phyloP scores from a whole-genome alignment of 208 protist genomes.

The Leishmania gerbilli region DNA sequence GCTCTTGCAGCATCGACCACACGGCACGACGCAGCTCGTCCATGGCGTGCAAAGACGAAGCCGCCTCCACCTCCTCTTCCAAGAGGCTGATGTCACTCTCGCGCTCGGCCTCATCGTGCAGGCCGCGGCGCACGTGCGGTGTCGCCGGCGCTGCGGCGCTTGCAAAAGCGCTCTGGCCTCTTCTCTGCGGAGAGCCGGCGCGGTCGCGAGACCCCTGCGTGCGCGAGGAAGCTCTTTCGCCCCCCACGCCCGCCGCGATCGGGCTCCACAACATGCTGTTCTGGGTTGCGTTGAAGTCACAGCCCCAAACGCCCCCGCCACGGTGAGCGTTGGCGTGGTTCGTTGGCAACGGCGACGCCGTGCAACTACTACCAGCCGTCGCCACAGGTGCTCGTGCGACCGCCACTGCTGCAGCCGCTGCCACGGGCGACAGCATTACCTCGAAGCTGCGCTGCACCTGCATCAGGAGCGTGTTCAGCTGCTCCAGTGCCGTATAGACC shows the following conservation, averaged over 20 bases:
- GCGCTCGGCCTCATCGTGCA: conserved; percentile 12
- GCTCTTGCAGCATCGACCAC: conserved; percentile 33
- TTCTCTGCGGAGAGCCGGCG: background rate
- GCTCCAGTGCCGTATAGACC: conserved; percentile 45
- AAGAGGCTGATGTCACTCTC: conserved; percentile 6
- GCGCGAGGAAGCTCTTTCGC: conserved; percentile 2
- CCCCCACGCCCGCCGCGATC: background rate
- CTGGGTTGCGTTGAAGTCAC: conserved; percentile 11
- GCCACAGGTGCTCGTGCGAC: background rate
- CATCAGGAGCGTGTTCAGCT: conserved; percentile 43
- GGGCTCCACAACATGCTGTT: conserved; percentile 28
- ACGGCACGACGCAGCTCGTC: conserved; percentile 33
- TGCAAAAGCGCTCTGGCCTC: conserved; percentile 3
- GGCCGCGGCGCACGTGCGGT: background rate
- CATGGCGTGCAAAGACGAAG: conserved; percentile 16
- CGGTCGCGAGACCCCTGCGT: background rate
- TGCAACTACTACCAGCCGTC: background rate
- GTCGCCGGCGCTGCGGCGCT: background rate
- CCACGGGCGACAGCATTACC: conserved; percentile 30
- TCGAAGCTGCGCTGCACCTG: conserved; percentile 42
- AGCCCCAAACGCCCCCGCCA: background rate
- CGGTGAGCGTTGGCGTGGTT: background rate
- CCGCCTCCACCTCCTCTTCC: conserved; percentile 13
- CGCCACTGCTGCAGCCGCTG: conserved; percentile 23
- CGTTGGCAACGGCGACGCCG: background rate